Evolutionary conservation across 305 asterid genomes (phyloP), one percentile per base, ranked within the genome.

Genomic region (Fraxinus latifolia): DNA sequence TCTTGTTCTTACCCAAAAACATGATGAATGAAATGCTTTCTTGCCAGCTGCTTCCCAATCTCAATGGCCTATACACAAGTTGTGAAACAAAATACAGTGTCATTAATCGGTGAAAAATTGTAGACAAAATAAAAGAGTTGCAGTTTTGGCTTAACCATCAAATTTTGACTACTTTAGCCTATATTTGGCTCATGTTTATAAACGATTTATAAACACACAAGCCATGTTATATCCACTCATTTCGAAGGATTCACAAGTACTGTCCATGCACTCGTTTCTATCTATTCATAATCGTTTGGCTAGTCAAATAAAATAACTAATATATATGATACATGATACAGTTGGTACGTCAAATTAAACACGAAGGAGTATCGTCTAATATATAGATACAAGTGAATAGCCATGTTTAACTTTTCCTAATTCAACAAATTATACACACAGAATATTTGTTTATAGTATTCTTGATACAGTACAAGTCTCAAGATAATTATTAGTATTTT

Each of bases 1-100:
- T 68, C 79, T 27, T 58, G 74, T 37, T 79, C 93, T 88, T 93
- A 95, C 99, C 98, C 97, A 6, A 89, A 90, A 37, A 94, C 96
- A 25, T 94, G 96, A 84, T 95, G 99, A 82, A 95, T 89, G 81
- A 91, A 93, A 88, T 94, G 97, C 85, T 89, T 93, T 83, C 87
- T 85, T 6, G 96, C 90, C 27, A 94, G 90, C 89, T 91, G 87
- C 92, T 87, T 90, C 85, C 99, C 98, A 80, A 91, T 91, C 84
- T 92, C 97, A 84, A 90, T 84, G 17, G 96, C 98, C 99, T 95
- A 80, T 3, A 53, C 9, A 31, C 29, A 27, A 11, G 78, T 50
- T 50, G 62, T 47, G 37, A 47, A 42, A 44, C 53, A 14, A 50
- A 72, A 50, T 31, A 9, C 14, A 1, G 11, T 17, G 68, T 62